phyloP scores from a whole-genome alignment of 768 basidiomycete species.

The Imleria badia region DNA sequence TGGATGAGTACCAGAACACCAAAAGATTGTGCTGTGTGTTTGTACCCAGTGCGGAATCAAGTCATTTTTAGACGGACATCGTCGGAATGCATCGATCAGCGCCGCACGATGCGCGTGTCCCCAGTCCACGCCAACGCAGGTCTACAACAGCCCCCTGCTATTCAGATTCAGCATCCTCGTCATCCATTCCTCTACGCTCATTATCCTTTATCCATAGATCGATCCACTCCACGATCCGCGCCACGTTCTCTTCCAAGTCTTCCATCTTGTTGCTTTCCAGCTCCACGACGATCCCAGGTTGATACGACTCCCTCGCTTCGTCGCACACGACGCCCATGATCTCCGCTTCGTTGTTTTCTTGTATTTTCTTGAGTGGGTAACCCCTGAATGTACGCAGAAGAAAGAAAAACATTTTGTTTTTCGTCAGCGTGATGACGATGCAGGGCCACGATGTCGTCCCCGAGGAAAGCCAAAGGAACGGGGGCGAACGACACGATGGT shows the following conservation, averaged over 20 bases:
- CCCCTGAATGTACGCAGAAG: slow-evolving; percentile 46
- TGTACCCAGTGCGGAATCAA: too few relatives aligned
- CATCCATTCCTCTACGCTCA: background rate
- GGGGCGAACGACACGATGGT: background rate
- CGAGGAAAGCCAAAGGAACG: background rate
- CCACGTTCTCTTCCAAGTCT: slow-evolving; percentile 86
- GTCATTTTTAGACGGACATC: too few relatives aligned
- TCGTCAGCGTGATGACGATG: background rate
- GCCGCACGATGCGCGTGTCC: background rate
- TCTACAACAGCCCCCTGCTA: background rate
- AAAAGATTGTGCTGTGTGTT: background rate
- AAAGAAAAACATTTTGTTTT: background rate
- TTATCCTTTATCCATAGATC: slow-evolving; percentile 57
- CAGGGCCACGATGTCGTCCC: background rate
- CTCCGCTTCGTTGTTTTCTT: slow-evolving; percentile 98
- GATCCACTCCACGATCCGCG: slow-evolving; percentile 87
- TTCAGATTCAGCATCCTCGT: background rate
- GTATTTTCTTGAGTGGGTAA: slow-evolving; percentile 90
- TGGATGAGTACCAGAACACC: background rate
- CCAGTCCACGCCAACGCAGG: background rate
- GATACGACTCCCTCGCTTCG: slow-evolving; percentile 86
- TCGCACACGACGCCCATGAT: slow-evolving; percentile 93
- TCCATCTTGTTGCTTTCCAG: slow-evolving; percentile 72
- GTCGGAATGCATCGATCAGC: too few relatives aligned
- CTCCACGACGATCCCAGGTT: slow-evolving; percentile 83